Evolutionary conservation across 1,284 basidiomycete species (phyloP), one percentile per base, ranked within the genome.

Genomic region (Bjerkandera adusta): DNA sequence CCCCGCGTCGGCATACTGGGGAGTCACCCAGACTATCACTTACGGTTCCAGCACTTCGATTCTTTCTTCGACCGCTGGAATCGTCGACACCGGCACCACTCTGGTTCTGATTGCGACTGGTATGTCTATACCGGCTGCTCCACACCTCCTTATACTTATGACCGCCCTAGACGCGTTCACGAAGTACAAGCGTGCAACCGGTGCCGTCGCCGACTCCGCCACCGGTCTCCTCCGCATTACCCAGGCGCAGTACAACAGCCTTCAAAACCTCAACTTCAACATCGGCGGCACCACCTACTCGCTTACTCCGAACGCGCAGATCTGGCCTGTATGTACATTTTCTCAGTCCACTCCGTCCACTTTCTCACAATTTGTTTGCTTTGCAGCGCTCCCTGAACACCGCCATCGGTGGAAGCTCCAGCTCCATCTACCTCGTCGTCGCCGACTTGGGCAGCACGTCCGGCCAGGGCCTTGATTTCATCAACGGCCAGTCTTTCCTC

Each of bases 241-340:
- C 6, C 36, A 47, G 1, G 54, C 53, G 12, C 57, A 63, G 33
- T 59, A 57, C 48, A 48, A 41, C 16, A 59, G 53, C 26, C 56
- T 66, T 2, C 37, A 59, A 51, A 63, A 58, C 52, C 50, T 66
- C 48, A 59, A 59, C 58, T 64, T 66, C 55, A 51, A 36, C 46
- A 61, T 65, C 45, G 56, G 52, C 48, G 62, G 59, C 21, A 50
- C 50, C 4, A 49, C 35, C 13, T 73, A 70, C 52, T 69, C 73
- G 57, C 61, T 80, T 42, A 77, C 74, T 3, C 60, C 76, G 3
- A 77, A 81, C 49, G 79, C 77, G 2, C 79, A 81, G 66, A 70
- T 78, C 51, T 81, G 74, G 73, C 78, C 78, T 27, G 74, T 77
- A 49, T 48, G 69, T 16, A 59, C 71, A 46, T 10, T 13, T 12